These are phyloP conservation scores for Tetrastigma voinierianum DNA, from an alignment of 164 flowering plant genomes.

Conservation along the genomic window DNA sequence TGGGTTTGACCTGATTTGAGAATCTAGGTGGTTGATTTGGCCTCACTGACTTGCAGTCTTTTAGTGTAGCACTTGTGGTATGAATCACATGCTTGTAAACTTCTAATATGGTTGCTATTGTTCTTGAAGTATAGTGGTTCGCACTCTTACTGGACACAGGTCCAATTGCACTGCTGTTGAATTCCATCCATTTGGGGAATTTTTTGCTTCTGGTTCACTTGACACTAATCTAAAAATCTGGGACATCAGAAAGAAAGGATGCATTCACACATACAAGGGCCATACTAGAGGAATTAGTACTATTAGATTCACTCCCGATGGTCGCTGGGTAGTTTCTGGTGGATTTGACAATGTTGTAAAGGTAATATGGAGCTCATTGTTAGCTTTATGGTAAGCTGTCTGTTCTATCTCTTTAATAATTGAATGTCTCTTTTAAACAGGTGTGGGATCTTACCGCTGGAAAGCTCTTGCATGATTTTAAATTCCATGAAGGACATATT, in stretches of 20 bases:
- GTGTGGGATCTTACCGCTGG: constrained; percentile 98
- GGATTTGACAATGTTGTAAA: constrained; percentile 78
- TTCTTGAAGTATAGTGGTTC: constrained; percentile 76
- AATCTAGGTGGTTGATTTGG: background rate
- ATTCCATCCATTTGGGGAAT: constrained; percentile 92
- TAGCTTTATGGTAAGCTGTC: background rate
- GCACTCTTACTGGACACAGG: constrained; percentile 79
- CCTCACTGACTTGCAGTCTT: background rate
- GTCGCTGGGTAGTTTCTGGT: constrained; percentile 97
- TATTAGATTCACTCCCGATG: constrained; percentile 82
- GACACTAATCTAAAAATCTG: constrained; percentile 79
- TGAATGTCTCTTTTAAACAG: constrained; percentile 32
- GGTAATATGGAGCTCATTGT: constrained; percentile 36
- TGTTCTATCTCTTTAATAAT: background rate
- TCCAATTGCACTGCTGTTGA: constrained; percentile 72
- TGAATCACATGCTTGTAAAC: background rate
- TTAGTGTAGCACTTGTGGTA: background rate
- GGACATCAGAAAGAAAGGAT: constrained; percentile 92
- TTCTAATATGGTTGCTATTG: constrained; percentile 33
- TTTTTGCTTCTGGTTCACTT: constrained; percentile 87
- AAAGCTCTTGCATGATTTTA: constrained; percentile 86
- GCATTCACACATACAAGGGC: constrained; percentile 93
- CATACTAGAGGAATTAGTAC: constrained; percentile 74
- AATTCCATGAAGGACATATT: constrained; percentile 77
- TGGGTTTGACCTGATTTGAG: background rate